Evolutionary conservation across 1,139 yeast genomes (phyloP).

Genomic region (Candida tetrigidarum): DNA sequence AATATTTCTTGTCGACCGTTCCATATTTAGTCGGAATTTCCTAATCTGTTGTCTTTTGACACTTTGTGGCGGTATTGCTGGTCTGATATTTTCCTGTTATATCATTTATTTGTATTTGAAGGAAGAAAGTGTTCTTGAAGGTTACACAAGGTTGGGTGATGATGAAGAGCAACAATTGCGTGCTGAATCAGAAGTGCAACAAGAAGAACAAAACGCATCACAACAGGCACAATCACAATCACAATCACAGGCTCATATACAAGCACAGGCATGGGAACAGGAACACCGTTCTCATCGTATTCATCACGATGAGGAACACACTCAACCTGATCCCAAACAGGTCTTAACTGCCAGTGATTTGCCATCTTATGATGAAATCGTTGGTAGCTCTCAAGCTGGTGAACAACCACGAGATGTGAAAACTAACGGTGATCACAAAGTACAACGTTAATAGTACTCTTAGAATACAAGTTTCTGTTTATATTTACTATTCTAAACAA

Average conservation of each 20-base stretch:
- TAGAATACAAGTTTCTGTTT: not conserved
- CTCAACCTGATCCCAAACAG: slow-evolving; percentile 10
- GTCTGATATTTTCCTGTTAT: slow-evolving; percentile 38
- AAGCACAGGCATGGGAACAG: not conserved
- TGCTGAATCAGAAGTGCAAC: slow-evolving; percentile 10
- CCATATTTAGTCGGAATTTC: slow-evolving; percentile 38
- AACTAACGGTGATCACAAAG: slow-evolving; percentile 24
- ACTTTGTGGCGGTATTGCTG: slow-evolving; percentile 43
- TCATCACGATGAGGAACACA: slow-evolving; percentile 13
- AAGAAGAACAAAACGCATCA: not conserved
- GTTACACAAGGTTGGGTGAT: slow-evolving; percentile 13
- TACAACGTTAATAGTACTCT: slow-evolving; percentile 27
- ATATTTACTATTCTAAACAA: slow-evolving; percentile 4
- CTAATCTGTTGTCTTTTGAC: slow-evolving; percentile 40
- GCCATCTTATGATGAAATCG: slow-evolving; percentile 34
- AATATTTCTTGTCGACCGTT: slow-evolving; percentile 31
- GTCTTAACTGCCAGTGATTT: slow-evolving; percentile 19
- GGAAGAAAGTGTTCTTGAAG: slow-evolving; percentile 20
- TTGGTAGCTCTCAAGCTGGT: slow-evolving; percentile 15
- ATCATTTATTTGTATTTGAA: slow-evolving; percentile 29
- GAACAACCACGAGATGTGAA: slow-evolving; percentile 13
- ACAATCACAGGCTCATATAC: too few species aligned
- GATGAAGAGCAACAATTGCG: slow-evolving; percentile 17
- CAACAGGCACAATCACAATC: not conserved
- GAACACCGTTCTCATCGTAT: slow-evolving; percentile 7